phyloP scores from a whole-genome alignment of 2,329 filamentous ascomycete species.

The Colletotrichum chlorophyti region DNA sequence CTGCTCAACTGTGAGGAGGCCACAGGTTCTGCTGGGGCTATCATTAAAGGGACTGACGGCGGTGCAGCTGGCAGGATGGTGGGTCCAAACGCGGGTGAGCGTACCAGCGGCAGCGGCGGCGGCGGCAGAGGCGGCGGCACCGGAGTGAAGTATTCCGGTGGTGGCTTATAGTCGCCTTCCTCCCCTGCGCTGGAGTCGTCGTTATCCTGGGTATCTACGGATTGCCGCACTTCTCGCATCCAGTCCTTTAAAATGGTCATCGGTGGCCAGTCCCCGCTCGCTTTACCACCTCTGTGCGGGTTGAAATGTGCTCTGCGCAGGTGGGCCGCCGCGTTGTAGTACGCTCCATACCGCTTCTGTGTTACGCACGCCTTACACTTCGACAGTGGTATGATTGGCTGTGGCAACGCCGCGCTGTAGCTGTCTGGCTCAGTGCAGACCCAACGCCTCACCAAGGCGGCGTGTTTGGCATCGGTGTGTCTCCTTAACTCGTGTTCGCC shows the following conservation, averaged over 20 bases:
- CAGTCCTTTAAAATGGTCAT: conserved; percentile 65
- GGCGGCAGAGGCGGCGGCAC: conserved; percentile 17
- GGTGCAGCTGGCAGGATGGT: conserved; percentile 17
- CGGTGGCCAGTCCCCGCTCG: conserved; percentile 64
- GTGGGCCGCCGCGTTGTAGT: conserved; percentile 67
- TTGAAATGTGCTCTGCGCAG: conserved; percentile 64
- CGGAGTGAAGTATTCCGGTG: conserved; percentile 19
- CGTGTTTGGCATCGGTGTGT: conserved; percentile 67
- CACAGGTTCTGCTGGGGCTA: conserved; percentile 13
- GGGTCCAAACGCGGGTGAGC: conserved; percentile 14
- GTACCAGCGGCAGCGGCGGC: conserved; percentile 4
- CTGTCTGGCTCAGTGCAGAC: conserved; percentile 59
- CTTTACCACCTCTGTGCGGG: conserved; percentile 61
- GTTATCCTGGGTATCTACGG: conserved; percentile 52
- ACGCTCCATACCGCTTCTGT: conserved; percentile 64
- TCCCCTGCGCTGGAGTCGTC: conserved; percentile 59
- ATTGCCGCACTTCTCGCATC: conserved; percentile 65
- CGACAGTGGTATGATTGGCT: conserved; percentile 58
- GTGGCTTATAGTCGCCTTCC: conserved; percentile 37
- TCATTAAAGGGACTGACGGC: conserved; percentile 1
- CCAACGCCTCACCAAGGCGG: conserved; percentile 61
- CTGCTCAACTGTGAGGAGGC: conserved; percentile 31
- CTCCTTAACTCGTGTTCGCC: conserved; percentile 86
- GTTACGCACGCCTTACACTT: conserved; percentile 64
- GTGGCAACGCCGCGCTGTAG: conserved; percentile 44